Base-by-base conservation (phyloP, 768 basidiomycete species). In the Naganishia friedmannii region DNA sequence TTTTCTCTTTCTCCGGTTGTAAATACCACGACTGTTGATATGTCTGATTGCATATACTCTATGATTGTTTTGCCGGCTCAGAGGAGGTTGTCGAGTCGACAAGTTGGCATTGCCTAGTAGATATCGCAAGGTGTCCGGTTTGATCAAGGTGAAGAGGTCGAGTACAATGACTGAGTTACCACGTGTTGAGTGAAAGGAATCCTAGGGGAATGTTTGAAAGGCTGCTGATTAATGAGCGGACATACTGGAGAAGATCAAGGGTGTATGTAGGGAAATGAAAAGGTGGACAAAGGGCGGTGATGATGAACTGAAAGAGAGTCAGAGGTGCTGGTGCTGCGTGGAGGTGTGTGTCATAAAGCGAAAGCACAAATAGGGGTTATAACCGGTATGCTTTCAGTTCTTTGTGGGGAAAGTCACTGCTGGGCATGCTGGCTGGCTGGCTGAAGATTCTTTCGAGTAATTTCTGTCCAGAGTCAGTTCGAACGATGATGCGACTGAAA, bases 191-290 rank as follows among this genome's bases (percentile, higher is more conserved):
- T 45, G 37, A 28, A 42, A 28, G 39, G n/a, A 26, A 29, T 63
- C 42, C 23, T 26, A 19, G 39, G 60, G 60, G 60, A 63, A 46
- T 63, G 60, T 63, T 45, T 37, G 34, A 58, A 58, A 58, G 39
- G 60, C 12, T 63, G 48, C 7, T 51, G 48, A 51, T 45, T 45
- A 63, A 42, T 63, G 60, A 28, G 42, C 42, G 29, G 54, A 29
- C 54, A 56, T 56, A 21, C 57, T 37, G 34, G 34, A 37, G 34
- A 58, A 21, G 17, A 9, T 37, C 15, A 32, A 34, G 57, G 2
- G 54, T 17, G 29, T 19, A 31, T 51, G n/a, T 21, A 51, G 48
- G n/a, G 48, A 51, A 51, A 51, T 51, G 48, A 26, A 51, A 26
- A 23, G 48, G 48, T 26, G 17, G 23, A 51, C 48, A 51, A 51